Evolutionary conservation across 192 early-diverging fungal species (phyloP).

Genomic region (Mortierella antarctica): DNA sequence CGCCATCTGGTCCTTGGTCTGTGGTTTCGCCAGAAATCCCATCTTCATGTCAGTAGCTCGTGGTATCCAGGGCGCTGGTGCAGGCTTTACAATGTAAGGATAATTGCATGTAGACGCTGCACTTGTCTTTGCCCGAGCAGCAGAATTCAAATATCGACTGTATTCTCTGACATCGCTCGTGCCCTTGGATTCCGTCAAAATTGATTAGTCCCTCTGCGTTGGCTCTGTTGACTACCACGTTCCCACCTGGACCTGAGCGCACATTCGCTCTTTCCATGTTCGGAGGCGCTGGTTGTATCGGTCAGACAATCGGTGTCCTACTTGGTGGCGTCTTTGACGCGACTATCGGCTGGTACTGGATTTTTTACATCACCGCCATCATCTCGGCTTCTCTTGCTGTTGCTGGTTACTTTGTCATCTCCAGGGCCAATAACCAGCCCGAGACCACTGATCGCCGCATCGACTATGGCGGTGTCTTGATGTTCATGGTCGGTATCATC

Average conservation of each 20-base stretch:
- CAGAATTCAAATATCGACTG: background rate
- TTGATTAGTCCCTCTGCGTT: constrained; percentile 29
- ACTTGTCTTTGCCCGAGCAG: background rate
- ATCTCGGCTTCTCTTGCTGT: constrained; percentile 26
- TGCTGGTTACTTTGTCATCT: constrained; percentile 43
- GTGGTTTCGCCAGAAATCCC: constrained; percentile 44
- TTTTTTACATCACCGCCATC: constrained; percentile 54
- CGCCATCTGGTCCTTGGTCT: constrained; percentile 40
- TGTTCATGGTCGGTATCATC: constrained; percentile 48
- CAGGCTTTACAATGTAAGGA: constrained; percentile 50
- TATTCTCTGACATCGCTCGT: background rate
- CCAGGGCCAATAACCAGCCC: constrained; percentile 14
- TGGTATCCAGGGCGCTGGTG: constrained; percentile 46
- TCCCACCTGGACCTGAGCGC: constrained; percentile 39
- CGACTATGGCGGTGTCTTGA: constrained; percentile 17
- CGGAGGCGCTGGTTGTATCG: constrained; percentile 37
- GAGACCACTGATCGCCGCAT: constrained; percentile 30
- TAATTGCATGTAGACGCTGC: background rate
- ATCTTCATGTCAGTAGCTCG: constrained; percentile 54
- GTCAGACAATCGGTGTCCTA: constrained; percentile 42
- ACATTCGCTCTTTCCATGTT: constrained; percentile 45
- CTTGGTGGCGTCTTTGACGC: constrained; percentile 52
- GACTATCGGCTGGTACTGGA: constrained; percentile 57
- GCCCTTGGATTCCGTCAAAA: background rate
- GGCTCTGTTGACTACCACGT: constrained; percentile 41